These are phyloP conservation scores for Stipa capillata DNA, from an alignment of 176 grass and related monocot genomes.

Conservation along the genomic window DNA sequence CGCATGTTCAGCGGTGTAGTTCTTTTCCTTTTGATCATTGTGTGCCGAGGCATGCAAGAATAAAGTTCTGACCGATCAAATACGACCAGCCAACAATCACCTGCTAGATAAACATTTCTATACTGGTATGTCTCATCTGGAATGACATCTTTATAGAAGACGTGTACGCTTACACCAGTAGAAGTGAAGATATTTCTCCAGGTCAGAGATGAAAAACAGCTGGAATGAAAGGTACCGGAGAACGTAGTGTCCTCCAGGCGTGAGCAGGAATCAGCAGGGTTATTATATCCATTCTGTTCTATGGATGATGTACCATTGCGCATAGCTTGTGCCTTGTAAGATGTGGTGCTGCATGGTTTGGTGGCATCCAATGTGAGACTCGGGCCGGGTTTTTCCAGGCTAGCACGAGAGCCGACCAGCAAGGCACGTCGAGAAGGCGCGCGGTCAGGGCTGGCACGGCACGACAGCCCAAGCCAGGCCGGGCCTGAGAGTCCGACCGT, in stretches of 20 bases:
- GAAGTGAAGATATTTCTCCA: not conserved
- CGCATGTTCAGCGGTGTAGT: not conserved
- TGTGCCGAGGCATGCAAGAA: not conserved
- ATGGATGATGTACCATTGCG: not conserved
- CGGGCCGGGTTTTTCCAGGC: too few relatives aligned
- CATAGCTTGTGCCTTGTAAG: too few relatives aligned
- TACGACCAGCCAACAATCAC: conserved; percentile 1
- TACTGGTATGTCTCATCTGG: not conserved
- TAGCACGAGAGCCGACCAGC: too few relatives aligned
- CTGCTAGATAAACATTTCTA: not conserved
- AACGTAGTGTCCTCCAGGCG: not conserved
- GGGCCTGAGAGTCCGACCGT: too few relatives aligned
- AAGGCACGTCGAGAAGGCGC: too few relatives aligned
- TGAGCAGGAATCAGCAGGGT: not conserved
- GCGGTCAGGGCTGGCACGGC: too few relatives aligned
- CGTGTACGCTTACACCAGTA: not conserved
- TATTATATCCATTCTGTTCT: not conserved
- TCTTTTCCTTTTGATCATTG: not conserved
- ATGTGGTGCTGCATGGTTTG: too few relatives aligned
- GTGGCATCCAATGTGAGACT: too few relatives aligned
- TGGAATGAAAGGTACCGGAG: conserved; percentile 13
- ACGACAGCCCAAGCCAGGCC: too few relatives aligned
- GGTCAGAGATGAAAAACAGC: not conserved
- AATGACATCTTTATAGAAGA: not conserved
- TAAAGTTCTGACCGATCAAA: not conserved